Evolutionary conservation across 1,284 basidiomycete species (phyloP).

Genomic region (Malassezia japonica): DNA sequence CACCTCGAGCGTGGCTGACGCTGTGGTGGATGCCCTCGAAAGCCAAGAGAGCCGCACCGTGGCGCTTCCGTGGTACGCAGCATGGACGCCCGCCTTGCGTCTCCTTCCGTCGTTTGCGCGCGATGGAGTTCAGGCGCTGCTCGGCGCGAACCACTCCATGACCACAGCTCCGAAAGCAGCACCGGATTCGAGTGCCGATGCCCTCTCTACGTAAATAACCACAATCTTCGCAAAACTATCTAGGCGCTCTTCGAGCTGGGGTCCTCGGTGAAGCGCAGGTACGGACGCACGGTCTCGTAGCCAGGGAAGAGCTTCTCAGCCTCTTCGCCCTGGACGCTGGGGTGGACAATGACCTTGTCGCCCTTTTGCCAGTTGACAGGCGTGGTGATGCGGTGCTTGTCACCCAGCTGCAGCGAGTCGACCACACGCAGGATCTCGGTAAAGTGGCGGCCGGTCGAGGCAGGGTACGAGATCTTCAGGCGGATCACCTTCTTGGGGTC

Average conservation of each 20-base stretch:
- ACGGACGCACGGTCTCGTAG: constrained; percentile 53
- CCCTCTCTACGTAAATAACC: no score
- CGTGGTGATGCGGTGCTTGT: constrained; percentile 54
- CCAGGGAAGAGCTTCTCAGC: constrained; percentile 75
- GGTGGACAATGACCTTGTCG: constrained; percentile 88
- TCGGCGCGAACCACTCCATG: constrained; percentile 16
- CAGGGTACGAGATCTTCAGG: constrained; percentile 69
- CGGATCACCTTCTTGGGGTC: constrained; percentile 53
- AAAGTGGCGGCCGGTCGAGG: constrained; percentile 53
- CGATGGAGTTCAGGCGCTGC: constrained; percentile 5
- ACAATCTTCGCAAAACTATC: neutral
- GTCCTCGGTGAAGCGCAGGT: constrained; percentile 52
- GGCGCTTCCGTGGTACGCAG: constrained; percentile 31
- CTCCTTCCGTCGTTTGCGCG: constrained; percentile 24
- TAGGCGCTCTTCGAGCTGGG: no score
- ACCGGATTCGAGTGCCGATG: neutral
- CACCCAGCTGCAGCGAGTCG: constrained; percentile 82
- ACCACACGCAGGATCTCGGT: constrained; percentile 76
- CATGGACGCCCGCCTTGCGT: constrained; percentile 25
- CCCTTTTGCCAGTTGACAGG: constrained; percentile 92
- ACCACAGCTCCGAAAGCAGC: neutral
- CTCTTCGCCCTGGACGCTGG: constrained; percentile 73
- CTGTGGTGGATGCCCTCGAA: constrained; percentile 24
- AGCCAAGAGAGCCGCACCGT: constrained; percentile 24
- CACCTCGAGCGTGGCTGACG: constrained; percentile 21